Percentiles rank a stretch among this genome's conserved stretches.
These are phyloP conservation scores for Leccinum fuscescens DNA, from an alignment of 1,284 basidiomycete genomes.

Conservation along the genomic window DNA sequence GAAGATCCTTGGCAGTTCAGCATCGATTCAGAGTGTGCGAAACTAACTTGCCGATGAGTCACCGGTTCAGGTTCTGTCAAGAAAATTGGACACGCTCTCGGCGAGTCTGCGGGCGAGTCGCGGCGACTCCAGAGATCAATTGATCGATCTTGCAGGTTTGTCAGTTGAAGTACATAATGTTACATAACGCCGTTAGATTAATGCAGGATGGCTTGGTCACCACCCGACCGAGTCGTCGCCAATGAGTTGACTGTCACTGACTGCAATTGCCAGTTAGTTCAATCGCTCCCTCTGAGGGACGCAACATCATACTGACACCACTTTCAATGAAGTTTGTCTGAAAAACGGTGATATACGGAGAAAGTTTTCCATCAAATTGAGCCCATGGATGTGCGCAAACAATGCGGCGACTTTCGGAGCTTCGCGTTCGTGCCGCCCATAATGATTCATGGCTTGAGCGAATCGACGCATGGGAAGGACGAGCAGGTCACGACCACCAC, in stretches of 20 bases:
- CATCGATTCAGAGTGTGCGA: neutral
- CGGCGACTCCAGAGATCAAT: neutral
- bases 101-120: neutral
- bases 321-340: neutral
- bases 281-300: neutral
- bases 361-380: neutral
- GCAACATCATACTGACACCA: neutral
- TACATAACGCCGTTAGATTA: neutral
- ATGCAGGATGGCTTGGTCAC: neutral
- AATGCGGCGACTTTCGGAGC: neutral
- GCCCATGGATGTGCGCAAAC: neutral
- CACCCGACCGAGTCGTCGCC: neutral
- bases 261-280: neutral
- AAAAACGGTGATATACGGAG: neutral
- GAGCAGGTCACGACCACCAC: neutral
- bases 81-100: neutral
- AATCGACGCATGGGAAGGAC: slow-evolving; percentile 16
- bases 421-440: neutral
- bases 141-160: neutral
- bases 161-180: neutral
- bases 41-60: neutral
- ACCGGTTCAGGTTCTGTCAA: neutral
- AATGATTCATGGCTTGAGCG: neutral
- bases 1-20: neutral
- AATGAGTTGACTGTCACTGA: neutral